phyloP scores from a whole-genome alignment of 805 yeast genomes.

The Brettanomyces sp. region DNA sequence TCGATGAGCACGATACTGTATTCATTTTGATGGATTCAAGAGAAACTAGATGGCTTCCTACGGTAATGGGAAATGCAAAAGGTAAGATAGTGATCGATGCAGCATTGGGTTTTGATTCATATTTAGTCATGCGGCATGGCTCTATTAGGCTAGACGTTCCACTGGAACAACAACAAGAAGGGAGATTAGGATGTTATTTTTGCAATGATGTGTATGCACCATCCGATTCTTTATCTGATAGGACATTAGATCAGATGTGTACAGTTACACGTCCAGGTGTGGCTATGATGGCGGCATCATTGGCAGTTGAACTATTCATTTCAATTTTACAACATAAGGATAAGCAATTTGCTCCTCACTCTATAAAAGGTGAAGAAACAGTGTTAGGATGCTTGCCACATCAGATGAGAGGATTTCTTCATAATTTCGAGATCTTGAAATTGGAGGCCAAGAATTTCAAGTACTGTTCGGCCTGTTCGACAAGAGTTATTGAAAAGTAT shows the following conservation, averaged over 20 bases:
- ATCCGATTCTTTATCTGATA: conserved; percentile 71
- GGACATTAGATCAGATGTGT: conserved; percentile 96
- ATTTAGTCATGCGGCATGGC: conserved; percentile 91
- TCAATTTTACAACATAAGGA: conserved; percentile 62
- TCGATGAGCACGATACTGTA: conserved; percentile 63
- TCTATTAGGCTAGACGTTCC: conserved; percentile 19
- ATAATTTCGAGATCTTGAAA: conserved; percentile 52
- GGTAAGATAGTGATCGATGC: conserved; percentile 78
- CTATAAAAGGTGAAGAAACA: conserved; percentile 19
- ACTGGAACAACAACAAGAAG: conserved; percentile 18
- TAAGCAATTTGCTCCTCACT: conserved; percentile 32
- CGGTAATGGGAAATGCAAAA: conserved; percentile 61
- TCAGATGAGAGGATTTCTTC: conserved; percentile 82
- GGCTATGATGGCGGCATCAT: conserved; percentile 77
- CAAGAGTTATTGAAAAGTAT: conserved; percentile 44
- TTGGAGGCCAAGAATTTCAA: conserved; percentile 64
- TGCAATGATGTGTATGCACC: conserved; percentile 97
- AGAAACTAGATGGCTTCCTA: conserved; percentile 97
- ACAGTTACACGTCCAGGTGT: conserved; percentile 97
- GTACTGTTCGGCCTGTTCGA: conserved; percentile 83
- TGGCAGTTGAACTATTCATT: conserved; percentile 77
- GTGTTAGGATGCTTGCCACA: conserved; percentile 74
- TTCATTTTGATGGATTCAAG: conserved; percentile 88
- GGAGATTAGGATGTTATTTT: conserved; percentile 80
- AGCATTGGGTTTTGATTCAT: conserved; percentile 92